Base-by-base conservation (phyloP, 2,329 filamentous ascomycete species). In the Trichophyton schoenleinii region DNA sequence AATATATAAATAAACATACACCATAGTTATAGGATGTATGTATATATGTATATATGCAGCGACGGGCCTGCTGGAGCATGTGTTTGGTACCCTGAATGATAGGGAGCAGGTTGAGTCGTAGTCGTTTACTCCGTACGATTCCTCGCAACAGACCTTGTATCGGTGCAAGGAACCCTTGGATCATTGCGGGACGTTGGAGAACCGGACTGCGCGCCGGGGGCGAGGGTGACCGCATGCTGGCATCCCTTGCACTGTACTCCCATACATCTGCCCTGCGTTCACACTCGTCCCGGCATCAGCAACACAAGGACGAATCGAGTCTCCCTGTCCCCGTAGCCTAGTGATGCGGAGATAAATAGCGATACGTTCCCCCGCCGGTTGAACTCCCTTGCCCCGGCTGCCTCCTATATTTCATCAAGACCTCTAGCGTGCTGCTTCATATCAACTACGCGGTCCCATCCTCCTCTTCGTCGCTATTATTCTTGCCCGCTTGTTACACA, bases 151-250 rank as follows among this genome's bases (percentile, higher is more conserved):
- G 6, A 31, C 28, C 28, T 31, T 31, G 28, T 31, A 7, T 31
- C 6, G 28, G 6, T 31, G 28, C 52, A 36, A 55, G 28, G 52
- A 28, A 13, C 31, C 25, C 52, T 55, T 55, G 31, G 49, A 55
- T 55, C 52, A 15, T 31, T 34, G 46, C 46, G n/a, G 11, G 13
- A 25, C 46, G 46, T 52, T 52, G 25, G 52, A 31, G 49, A 34
- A 53, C 49, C 6, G 49, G 49, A 53, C 18, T 22, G 6, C 44
- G 9, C 44, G 20, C 44, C 20, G n/a, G 46, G 7, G 20, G 13
- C 46, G 46, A 52, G 46, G 46, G 20, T 52, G 52, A 55, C 31
- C 52, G 52, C 52, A 55, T 55, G 52, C 52, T 36, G 13, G 52
- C 31, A n/a, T 36, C 31, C 52, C 28, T 55, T 55, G 15, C 49